Conservation (phyloP, 108 stramenopile species). For the Skeletonema marinoi region DNA sequence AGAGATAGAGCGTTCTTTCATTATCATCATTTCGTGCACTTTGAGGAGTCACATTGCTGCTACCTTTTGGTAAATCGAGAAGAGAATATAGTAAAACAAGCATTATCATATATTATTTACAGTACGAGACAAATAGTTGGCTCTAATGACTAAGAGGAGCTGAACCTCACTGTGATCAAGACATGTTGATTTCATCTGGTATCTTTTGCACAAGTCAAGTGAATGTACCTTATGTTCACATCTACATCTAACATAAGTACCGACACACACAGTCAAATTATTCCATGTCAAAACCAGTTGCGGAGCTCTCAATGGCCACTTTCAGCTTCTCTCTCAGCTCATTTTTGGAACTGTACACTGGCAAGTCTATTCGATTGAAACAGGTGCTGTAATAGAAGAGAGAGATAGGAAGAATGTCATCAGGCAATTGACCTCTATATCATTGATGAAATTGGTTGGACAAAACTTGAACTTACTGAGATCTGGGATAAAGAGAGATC, state of each 20-base stretch:
- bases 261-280: constrained; percentile 30
- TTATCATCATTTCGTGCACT: not conserved
- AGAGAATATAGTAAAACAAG: too few relatives aligned
- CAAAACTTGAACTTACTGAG: constrained; percentile 62
- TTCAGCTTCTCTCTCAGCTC: constrained; percentile 89
- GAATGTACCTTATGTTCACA: too few relatives aligned
- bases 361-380: constrained; percentile 97
- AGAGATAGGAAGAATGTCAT: not conserved
- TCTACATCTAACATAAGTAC: too few relatives aligned
- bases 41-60: not conserved
- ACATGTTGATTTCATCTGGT: too few relatives aligned
- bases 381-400: constrained; percentile 62
- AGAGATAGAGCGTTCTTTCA: not conserved
- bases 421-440: not conserved
- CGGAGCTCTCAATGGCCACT: constrained; percentile 91
- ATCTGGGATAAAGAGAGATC: constrained; percentile 80
- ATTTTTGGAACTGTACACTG: constrained; percentile 61
- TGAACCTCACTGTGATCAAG: too few relatives aligned
- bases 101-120: not conserved
- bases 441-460: not conserved
- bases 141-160: too few relatives aligned
- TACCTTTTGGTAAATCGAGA: too few relatives aligned
- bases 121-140: too few relatives aligned
- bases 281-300: constrained; percentile 94
- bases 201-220: too few relatives aligned